Conservation (phyloP, 164 flowering plant genomes). For the Umbilicus rupestris region DNA sequence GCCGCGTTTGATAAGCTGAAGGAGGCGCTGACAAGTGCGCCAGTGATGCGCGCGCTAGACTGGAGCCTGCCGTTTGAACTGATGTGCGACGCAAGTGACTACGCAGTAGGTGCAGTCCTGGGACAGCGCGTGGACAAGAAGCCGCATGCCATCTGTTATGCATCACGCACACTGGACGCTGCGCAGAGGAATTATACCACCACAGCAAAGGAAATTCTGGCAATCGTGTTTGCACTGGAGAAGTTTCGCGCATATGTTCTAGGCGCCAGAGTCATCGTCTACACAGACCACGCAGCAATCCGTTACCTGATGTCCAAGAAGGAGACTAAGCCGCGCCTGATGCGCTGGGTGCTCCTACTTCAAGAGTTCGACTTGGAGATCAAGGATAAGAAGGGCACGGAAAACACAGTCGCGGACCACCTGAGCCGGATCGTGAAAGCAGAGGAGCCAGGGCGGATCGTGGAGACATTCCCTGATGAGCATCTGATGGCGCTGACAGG, state of each 20-base stretch:
- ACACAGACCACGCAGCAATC: background rate
- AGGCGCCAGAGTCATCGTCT: background rate
- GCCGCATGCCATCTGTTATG: constrained; percentile 7
- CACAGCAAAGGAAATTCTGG: background rate
- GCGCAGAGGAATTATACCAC: background rate
- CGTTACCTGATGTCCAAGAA: background rate
- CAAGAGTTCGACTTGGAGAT: constrained; percentile 2
- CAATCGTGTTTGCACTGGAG: background rate
- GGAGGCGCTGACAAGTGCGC: background rate
- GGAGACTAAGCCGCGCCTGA: background rate
- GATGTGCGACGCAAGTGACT: constrained; percentile 15
- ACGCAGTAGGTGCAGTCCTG: constrained; percentile 3
- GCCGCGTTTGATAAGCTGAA: background rate
- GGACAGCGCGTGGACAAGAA: background rate
- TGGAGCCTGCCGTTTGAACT: constrained; percentile 12
- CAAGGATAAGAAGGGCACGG: background rate
- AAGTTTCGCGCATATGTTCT: background rate
- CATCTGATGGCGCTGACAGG: too few species aligned
- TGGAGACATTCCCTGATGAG: too few species aligned
- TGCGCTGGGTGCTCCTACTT: background rate
- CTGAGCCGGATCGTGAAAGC: too few species aligned
- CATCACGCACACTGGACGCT: background rate
- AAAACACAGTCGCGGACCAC: too few species aligned
- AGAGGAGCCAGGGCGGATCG: too few species aligned
- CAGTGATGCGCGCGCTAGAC: constrained; percentile 8